Evolutionary conservation across 345 rosid genomes (phyloP).

Genomic region (Orychophragmus violaceus): DNA sequence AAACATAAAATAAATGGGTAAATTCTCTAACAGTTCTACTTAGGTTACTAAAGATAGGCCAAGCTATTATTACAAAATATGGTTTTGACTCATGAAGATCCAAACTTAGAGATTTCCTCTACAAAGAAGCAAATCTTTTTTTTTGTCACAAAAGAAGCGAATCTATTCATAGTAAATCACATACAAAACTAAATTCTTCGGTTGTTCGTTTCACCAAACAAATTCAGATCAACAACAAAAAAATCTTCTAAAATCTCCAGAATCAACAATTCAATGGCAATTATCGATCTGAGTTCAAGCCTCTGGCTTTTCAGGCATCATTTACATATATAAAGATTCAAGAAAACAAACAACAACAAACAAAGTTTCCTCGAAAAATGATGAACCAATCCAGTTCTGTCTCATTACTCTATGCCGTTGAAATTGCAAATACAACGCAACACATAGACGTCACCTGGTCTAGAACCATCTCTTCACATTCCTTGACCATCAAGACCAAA

Average conservation of each 20-base stretch:
- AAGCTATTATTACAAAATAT: not conserved
- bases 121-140: conserved; percentile 1
- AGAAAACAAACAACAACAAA: conserved; percentile 12
- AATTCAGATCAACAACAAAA: not conserved
- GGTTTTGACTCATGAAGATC: conserved; percentile 5
- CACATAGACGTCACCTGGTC: conserved; percentile 53
- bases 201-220: conserved; percentile 26
- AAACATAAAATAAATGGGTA: not conserved
- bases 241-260: conserved; percentile 1
- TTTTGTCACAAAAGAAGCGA: not conserved
- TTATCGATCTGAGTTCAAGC: not conserved
- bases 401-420: conserved; percentile 43
- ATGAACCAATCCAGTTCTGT: conserved; percentile 32
- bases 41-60: conserved; percentile 23
- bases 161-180: conserved; percentile 22
- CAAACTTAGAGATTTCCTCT: conserved; percentile 11
- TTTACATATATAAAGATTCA: not conserved
- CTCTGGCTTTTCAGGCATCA: not conserved
- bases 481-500: conserved; percentile 43
- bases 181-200: not conserved
- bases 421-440: conserved; percentile 33
- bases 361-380: not conserved
- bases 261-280: not conserved
- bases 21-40: not conserved
- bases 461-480: conserved; percentile 40